Conservation (phyloP, 169 alveolate species). For the Babesia ovis region DNA sequence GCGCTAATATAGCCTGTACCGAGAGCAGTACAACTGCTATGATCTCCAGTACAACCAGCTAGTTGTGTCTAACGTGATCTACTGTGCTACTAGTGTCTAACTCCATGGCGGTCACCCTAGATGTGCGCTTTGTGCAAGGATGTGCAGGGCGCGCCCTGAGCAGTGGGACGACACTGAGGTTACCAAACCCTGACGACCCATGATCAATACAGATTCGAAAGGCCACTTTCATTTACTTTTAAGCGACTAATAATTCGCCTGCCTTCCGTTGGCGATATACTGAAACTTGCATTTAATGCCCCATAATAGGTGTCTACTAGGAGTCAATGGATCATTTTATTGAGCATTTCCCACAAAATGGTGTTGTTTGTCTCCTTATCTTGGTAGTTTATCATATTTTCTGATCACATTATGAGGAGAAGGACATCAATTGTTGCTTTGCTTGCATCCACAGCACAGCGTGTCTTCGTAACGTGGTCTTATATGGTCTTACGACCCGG, state of each 20-base stretch:
- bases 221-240: no score
- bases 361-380: no score
- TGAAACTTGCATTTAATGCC: no score
- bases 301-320: no score
- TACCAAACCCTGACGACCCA: no score
- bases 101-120: not conserved
- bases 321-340: no score
- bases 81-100: no score
- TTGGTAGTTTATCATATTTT: not conserved
- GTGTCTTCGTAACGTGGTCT: conserved; percentile 34
- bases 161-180: no score
- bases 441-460: conserved; percentile 43
- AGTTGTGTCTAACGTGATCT: not conserved
- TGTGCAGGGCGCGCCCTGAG: conserved; percentile 14
- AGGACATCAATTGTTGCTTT: conserved; percentile 7
- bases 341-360: no score
- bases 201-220: no score
- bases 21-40: conserved; percentile 17
- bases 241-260: no score
- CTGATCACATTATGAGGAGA: not conserved
- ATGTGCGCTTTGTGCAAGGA: conserved; percentile 28
- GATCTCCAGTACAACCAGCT: not conserved
- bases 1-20: not conserved
- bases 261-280: no score
- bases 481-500: conserved; percentile 2